Evolutionary conservation across 176 grass and related monocot species (phyloP).

Genomic region (Phoenix roebelenii): DNA sequence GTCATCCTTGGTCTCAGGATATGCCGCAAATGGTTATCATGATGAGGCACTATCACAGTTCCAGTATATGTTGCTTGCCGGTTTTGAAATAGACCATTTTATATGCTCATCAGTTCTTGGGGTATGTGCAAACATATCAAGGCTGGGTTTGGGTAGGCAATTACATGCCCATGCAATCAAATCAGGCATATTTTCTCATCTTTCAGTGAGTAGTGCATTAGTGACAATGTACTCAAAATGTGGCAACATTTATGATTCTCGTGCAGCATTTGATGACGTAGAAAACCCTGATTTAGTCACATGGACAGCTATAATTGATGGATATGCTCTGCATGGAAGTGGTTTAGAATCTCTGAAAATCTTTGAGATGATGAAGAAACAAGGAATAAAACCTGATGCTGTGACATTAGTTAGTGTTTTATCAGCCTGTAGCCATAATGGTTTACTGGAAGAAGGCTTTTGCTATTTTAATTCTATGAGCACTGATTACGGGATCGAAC

Average conservation of each 20-base stretch:
- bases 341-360: conserved; percentile 45
- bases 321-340: conserved; percentile 71
- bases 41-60: conserved; percentile 51
- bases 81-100: conserved; percentile 45
- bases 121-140: conserved; percentile 44
- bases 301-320: conserved; percentile 72
- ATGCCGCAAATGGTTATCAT: conserved; percentile 36
- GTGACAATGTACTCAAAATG: no score
- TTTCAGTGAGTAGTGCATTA: no score
- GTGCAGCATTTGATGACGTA: no score
- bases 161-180: conserved; percentile 51
- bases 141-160: conserved; percentile 34
- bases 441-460: conserved; percentile 61
- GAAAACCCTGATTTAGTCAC: conserved; percentile 45
- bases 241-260: no score
- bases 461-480: conserved; percentile 58
- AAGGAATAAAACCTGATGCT: conserved; percentile 48
- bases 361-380: conserved; percentile 50
- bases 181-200: conserved; percentile 22
- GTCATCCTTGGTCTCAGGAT: conserved; percentile 66
- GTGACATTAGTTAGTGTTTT: conserved; percentile 55
- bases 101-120: conserved; percentile 62
- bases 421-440: conserved; percentile 55
- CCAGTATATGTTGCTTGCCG: conserved; percentile 27
- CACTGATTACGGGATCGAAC: conserved; percentile 41